A percentile compares a stretch with the other conserved stretches of the same genome.
Evolutionary conservation across 139 green algal genomes (phyloP).

Genomic region (Penium margaritaceum): DNA sequence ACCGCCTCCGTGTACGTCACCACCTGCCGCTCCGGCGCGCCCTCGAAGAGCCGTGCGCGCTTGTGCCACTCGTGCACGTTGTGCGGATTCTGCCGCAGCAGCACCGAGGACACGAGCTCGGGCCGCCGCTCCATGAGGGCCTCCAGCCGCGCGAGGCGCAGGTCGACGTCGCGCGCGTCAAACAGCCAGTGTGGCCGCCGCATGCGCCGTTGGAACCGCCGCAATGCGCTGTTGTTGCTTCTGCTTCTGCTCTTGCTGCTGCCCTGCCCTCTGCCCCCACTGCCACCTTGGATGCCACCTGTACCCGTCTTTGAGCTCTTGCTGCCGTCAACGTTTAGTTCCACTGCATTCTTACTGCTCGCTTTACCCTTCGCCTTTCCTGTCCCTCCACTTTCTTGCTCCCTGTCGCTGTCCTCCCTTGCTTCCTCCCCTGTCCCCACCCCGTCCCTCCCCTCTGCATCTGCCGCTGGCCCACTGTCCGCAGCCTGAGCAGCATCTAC

Average conservation of each 20-base stretch:
- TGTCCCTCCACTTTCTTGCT: conserved; percentile 1
- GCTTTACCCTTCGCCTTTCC: not conserved
- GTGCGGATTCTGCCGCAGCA: conserved; percentile 96
- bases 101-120: conserved; percentile 58
- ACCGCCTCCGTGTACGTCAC: conserved; percentile 88
- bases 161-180: conserved; percentile 71
- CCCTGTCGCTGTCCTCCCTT: not conserved
- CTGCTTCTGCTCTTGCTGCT: conserved; percentile 12
- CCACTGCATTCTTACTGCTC: conserved; percentile 1
- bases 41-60: conserved; percentile 83
- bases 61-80: conserved; percentile 94
- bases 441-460: not conserved
- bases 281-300: not conserved
- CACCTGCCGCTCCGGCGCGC: conserved; percentile 70
- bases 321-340: not conserved
- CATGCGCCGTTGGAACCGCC: conserved; percentile 33
- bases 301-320: not conserved
- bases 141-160: conserved; percentile 85
- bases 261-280: not conserved
- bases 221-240: too few relatives aligned
- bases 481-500: too few relatives aligned
- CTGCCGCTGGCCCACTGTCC: too few relatives aligned
- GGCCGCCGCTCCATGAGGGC: conserved; percentile 71
- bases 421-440: not conserved
- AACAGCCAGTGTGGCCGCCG: conserved; percentile 22